Evolutionary conservation across 768 basidiomycete species (phyloP).

Genomic region (Guyanaporus albipodus): DNA sequence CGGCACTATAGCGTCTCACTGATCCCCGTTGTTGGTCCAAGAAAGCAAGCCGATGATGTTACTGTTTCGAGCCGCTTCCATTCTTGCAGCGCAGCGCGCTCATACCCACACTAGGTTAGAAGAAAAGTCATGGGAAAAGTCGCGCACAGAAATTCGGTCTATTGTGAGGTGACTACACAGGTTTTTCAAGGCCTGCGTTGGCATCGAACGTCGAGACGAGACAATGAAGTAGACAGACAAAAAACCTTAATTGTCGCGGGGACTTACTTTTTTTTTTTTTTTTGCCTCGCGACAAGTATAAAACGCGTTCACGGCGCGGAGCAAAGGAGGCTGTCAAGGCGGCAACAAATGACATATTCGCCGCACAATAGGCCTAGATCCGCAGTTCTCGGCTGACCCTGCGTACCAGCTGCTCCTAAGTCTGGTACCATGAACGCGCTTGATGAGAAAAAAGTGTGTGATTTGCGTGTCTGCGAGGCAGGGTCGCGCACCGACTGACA

Average conservation of each 20-base stretch:
- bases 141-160: no score
- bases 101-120: neutral
- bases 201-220: constrained; percentile 2
- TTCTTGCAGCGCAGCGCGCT: neutral
- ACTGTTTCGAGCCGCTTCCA: neutral
- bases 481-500: no score
- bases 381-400: constrained; percentile 23
- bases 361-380: constrained; percentile 22
- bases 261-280: constrained; percentile 32
- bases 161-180: no score
- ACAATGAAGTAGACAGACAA: constrained; percentile 14
- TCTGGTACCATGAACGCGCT: no score
- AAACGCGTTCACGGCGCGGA: constrained; percentile 15
- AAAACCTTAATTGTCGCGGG: constrained; percentile 6
- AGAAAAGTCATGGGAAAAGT: no score
- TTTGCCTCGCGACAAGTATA: constrained; percentile 14
- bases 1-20: neutral
- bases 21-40: neutral
- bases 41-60: no score
- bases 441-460: neutral
- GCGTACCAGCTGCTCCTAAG: no score
- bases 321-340: constrained; percentile 16
- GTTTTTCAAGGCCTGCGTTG: neutral
- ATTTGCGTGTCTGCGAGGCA: no score
- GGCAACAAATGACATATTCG: constrained; percentile 10